Evolutionary conservation across 2,329 filamentous ascomycete genomes (phyloP), one percentile per base, ranked within the genome.

Genomic region (Pseudovirgaria hyperparasitica): DNA sequence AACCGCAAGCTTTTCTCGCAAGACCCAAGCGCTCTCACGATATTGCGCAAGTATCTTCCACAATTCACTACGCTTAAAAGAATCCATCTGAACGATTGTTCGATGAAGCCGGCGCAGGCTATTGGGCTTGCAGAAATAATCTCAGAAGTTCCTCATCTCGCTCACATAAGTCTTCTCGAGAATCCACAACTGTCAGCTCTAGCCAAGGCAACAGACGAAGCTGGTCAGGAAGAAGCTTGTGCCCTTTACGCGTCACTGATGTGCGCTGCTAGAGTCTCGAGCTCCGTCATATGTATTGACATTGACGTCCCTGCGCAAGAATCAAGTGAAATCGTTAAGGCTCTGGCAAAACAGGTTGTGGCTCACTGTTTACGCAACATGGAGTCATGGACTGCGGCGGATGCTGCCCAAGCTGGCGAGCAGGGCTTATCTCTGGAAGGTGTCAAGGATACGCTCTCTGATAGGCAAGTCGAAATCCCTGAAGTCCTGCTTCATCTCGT

Each of bases 311-410:
- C 87, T 1, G 75, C 68, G 17, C 65, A 75, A 13, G 75, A 82
- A 30, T 81, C 79, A n/a, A 82, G 80, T 29, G 90, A 94, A 49
- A 72, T 94, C 14, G 81, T 94, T 42, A 92, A 85, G 53, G 86
- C 85, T 3, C 66, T 94, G 40, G 86, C 85, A 1, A 92, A 87
- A 45, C 86, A 93, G 51, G 80, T 93, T n/a, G 77, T 94, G 22
- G 87, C 84, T 1, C 94, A 94, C 52, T 93, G 82, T 36, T 65
- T 98, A 35, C 74, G 81, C 31, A 98, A 98, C 43, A 77, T 98
- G 63, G 84, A 93, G 50, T 71, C 70, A 7, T 70, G 79, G 10
- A 75, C 82, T 8, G 72, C 84, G 32, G 65, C 69, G 7, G 75
- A 78, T 30, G 66, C 72, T 32, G 58, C 58, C 35, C 27, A 35